Conservation (phyloP, 768 basidiomycete genomes). For the Russula dissimulans region DNA sequence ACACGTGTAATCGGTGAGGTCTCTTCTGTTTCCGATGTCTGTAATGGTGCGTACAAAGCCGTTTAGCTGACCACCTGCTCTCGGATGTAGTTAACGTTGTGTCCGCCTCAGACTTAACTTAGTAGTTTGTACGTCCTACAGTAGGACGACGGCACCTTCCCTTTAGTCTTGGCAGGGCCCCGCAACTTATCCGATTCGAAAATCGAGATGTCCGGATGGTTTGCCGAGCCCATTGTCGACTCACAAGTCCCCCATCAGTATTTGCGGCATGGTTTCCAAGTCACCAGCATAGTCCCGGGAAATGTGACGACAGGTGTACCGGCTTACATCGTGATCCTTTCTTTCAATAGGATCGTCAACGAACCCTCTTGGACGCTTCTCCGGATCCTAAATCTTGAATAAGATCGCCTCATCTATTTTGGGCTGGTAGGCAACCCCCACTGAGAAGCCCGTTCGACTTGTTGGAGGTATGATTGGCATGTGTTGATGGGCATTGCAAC, state of each 20-base stretch:
- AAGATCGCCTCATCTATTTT: neutral
- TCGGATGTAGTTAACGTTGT: neutral
- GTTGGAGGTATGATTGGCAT: no score
- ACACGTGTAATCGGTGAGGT: neutral
- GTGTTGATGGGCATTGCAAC: no score
- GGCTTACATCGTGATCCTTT: no score
- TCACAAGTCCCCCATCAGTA: no score
- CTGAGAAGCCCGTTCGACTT: no score
- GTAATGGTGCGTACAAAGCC: slow-evolving; percentile 1
- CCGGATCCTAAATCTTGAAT: no score
- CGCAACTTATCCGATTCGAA: neutral
- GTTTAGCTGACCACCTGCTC: neutral
- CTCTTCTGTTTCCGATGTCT: neutral
- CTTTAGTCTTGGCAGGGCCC: neutral
- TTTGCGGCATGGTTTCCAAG: neutral
- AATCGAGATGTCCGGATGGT: neutral
- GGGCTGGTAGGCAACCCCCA: neutral
- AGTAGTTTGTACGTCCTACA: neutral
- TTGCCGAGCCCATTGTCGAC: neutral
- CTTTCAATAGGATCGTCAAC: no score
- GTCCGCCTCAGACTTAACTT: neutral
- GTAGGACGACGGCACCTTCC: neutral
- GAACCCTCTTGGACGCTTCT: no score
- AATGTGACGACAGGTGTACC: no score
- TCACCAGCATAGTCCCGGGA: neutral